phyloP scores from a whole-genome alignment of 176 grass and related monocot genomes.

The Rhipidocladum racemiflorum region DNA sequence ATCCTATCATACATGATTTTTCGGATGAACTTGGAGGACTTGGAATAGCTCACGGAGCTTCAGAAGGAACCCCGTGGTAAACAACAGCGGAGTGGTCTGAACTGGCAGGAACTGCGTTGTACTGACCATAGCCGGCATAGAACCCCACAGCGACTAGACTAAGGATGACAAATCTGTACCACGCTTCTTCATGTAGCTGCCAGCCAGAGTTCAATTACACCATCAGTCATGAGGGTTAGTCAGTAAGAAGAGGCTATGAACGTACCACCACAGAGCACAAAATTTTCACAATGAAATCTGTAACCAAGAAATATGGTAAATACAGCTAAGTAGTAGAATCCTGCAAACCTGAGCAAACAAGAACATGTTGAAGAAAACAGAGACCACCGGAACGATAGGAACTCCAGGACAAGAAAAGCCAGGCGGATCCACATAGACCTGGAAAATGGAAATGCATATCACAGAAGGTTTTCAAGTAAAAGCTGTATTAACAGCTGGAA shows the following conservation, averaged over 20 bases:
- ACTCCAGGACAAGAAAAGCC: conserved; percentile 89
- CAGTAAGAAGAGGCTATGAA: background rate
- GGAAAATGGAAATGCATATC: conserved; percentile 32
- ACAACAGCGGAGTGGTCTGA: conserved; percentile 45
- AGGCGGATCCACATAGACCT: conserved; percentile 76
- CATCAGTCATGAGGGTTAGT: conserved; percentile 10
- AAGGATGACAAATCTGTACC: conserved; percentile 88
- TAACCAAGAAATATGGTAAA: background rate
- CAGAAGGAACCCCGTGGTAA: conserved; percentile 67
- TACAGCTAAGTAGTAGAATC: background rate
- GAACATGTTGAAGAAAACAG: conserved; percentile 94
- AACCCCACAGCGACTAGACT: conserved; percentile 57
- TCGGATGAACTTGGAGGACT: background rate
- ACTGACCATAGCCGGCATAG: conserved; percentile 83
- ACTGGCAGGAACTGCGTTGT: conserved; percentile 46
- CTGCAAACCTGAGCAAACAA: conserved; percentile 76
- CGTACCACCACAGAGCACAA: background rate
- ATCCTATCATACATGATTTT: background rate
- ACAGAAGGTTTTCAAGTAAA: conserved; percentile 10
- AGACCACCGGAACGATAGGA: conserved; percentile 69
- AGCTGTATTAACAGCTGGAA: background rate
- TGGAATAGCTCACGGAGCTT: conserved; percentile 38
- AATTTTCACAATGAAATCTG: background rate
- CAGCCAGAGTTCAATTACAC: background rate
- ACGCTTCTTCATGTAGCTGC: conserved; percentile 98